These are phyloP conservation scores for Neospora caninum DNA, from an alignment of 169 alveolate genomes.

Conservation along the genomic window DNA sequence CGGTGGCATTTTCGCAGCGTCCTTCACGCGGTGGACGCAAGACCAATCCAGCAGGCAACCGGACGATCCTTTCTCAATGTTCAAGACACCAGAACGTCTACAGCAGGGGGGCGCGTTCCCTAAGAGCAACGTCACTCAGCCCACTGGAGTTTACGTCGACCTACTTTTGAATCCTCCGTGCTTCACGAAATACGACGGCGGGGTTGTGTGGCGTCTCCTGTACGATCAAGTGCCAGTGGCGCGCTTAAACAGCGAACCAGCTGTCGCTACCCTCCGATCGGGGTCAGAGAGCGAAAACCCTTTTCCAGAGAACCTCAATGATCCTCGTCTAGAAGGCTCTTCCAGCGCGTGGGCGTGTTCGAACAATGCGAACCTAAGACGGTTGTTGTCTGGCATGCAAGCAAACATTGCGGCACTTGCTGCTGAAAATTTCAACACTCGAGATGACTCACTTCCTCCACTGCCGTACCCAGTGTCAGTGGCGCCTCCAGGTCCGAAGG, in stretches of 20 bases:
- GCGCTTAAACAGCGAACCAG: not conserved
- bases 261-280: not conserved
- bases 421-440: constrained; percentile 80
- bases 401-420: constrained; percentile 84
- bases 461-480: constrained; percentile 67
- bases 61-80: constrained; percentile 42
- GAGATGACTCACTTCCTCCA: constrained; percentile 37
- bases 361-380: constrained; percentile 78
- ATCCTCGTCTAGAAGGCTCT: not conserved
- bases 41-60: constrained; percentile 31
- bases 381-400: constrained; percentile 88
- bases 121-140: not conserved
- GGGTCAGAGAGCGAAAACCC: not conserved
- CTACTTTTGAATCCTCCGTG: constrained; percentile 55
- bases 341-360: constrained; percentile 72
- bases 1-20: constrained; percentile 36
- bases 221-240: constrained; percentile 23
- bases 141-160: constrained; percentile 54
- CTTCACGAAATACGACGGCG: constrained; percentile 63
- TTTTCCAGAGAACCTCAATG: not conserved
- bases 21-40: constrained; percentile 56
- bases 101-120: not conserved
- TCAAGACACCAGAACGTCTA: constrained; percentile 15
- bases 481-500: not conserved
- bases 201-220: constrained; percentile 53